Base-by-base conservation (phyloP, 2,329 filamentous ascomycete genomes). In the Fusarium illudens region DNA sequence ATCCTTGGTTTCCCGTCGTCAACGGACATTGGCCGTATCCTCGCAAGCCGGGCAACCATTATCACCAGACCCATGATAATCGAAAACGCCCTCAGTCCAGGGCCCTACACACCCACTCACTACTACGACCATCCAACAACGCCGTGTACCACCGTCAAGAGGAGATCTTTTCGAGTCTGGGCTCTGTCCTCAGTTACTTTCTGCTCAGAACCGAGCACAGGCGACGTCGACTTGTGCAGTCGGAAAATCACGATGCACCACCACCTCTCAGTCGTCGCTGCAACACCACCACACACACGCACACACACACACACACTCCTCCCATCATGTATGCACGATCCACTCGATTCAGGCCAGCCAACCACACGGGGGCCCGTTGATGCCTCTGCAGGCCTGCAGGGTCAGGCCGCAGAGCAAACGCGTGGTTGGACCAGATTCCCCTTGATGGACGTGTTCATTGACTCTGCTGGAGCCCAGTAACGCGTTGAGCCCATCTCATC, bases 51-150 rank as follows among this genome's bases (percentile, higher is more conserved):
- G n/a, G 39, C 64, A 55, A 57, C 67, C 64, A 67, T 50, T 44
- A 68, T 68, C 65, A 68, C 65, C 60, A 65, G 65, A 68, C 65
- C 56, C 54, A 50, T 62, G 60, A 68, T 68, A 56, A 22, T 46
- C 32, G 60, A 58, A 37, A 39, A 44, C 49, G 56, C 52, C 65
- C 52, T 65, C 46, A 17, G 44, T 29, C 37, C 48, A 32, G 42
- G 44, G 36, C 44, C 44, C 29, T 52, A 15, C 61, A 68, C 65
- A 68, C 65, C 65, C 65, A 52, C 33, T 62, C 49, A 22, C 42
- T 44, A 25, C 46, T 44, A 25, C 46, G 39, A 37, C 42, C 52
- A 25, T 58, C 34, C n/a, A 62, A 62, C 42, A 49, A 30, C 49
- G 33, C 44, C 22, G 39, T 44, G 48, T 65, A 34, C 50, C 61